A percentile compares a stretch with the other conserved stretches of the same genome.
Conservation (phyloP, 176 grass and related monocot genomes). For the Avena eriantha region DNA sequence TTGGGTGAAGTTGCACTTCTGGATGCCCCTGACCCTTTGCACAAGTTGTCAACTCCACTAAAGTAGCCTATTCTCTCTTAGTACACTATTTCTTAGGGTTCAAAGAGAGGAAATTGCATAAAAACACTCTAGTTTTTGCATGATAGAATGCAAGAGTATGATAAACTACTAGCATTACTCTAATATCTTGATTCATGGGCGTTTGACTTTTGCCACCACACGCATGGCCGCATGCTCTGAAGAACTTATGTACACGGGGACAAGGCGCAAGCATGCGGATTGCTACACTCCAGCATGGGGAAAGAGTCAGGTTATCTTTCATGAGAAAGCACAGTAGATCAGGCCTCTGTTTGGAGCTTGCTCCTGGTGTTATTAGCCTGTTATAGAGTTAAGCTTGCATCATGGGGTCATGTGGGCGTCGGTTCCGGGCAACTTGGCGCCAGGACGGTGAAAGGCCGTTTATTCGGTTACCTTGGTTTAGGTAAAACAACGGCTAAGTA, state of each 20-base stretch:
- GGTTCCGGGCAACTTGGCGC: conserved; percentile 1
- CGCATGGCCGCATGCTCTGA: not conserved
- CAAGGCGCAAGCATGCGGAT: conserved; percentile 33
- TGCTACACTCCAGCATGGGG: conserved; percentile 4
- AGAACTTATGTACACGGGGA: not conserved
- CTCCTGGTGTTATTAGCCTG: not conserved
- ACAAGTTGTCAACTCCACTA: conserved; percentile 10
- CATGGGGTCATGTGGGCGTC: not conserved
- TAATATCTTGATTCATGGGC: not conserved
- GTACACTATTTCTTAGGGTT: not conserved
- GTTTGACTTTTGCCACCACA: conserved; percentile 12
- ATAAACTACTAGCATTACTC: not conserved
- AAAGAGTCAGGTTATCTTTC: conserved; percentile 10
- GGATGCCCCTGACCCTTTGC: not conserved
- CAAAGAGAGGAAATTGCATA: not conserved
- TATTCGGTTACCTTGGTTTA: conserved; percentile 50
- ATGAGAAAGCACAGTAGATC: not conserved
- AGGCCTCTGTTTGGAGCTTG: conserved; percentile 15
- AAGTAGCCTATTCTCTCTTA: not conserved
- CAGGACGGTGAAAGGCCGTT: conserved; percentile 52
- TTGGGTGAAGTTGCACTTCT: not conserved
- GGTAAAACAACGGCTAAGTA: not conserved
- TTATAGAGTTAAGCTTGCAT: not conserved
- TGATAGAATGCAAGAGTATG: not conserved
- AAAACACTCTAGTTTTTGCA: not conserved